phyloP scores from a whole-genome alignment of 1,139 yeast species.

The Saccharomycopsis crataegensis region DNA sequence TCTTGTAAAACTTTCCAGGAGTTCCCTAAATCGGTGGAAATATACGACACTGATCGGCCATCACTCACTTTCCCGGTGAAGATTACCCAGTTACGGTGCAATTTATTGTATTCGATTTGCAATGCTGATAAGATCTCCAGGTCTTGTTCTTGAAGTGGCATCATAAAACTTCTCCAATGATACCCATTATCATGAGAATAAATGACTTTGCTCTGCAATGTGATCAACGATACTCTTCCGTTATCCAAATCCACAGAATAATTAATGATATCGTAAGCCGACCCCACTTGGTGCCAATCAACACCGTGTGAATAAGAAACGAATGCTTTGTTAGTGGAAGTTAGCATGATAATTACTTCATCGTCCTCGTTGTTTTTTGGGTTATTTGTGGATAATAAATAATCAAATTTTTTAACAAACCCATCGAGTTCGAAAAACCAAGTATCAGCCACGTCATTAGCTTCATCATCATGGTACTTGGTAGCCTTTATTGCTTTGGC shows the following conservation, averaged over 20 bases:
- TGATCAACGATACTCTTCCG: slow-evolving; percentile 44
- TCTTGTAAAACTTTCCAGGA: slow-evolving; percentile 15
- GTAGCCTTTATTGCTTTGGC: neutral
- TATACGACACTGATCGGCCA: slow-evolving; percentile 7
- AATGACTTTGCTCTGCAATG: slow-evolving; percentile 34
- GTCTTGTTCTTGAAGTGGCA: neutral
- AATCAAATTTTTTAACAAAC: neutral
- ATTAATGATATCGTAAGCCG: slow-evolving; percentile 40
- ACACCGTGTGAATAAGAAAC: slow-evolving; percentile 68
- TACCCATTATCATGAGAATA: slow-evolving; percentile 53
- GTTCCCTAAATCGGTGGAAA: slow-evolving; percentile 14
- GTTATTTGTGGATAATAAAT: neutral
- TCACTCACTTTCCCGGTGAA: slow-evolving; percentile 7
- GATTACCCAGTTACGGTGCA: slow-evolving; percentile 9
- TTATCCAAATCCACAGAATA: slow-evolving; percentile 37
- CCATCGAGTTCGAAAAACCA: slow-evolving; percentile 1
- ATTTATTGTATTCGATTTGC: slow-evolving; percentile 1
- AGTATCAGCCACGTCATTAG: neutral
- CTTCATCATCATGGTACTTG: neutral
- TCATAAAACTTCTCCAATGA: slow-evolving; percentile 31
- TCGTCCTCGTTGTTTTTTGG: slow-evolving; percentile 27
- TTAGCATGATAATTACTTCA: slow-evolving; percentile 54
- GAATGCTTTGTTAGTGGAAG: slow-evolving; percentile 37
- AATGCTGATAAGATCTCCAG: neutral
- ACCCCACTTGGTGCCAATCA: slow-evolving; percentile 35